Conservation (phyloP, 176 grass and related monocot genomes). For the Oropetium thomaeum region DNA sequence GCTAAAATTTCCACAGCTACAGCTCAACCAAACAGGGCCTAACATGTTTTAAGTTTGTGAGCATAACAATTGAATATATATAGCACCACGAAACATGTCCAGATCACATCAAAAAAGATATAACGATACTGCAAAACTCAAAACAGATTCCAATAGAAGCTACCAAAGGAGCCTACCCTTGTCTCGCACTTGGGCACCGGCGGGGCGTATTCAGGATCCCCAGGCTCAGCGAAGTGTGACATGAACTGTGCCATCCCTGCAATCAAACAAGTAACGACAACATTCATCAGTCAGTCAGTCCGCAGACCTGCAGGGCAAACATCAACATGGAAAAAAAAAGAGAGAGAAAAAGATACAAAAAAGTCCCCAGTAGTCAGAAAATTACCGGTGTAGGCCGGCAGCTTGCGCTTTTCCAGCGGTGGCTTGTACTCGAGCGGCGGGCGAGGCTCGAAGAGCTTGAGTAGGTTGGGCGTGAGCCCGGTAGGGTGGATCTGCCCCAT, state of each 20-base stretch:
- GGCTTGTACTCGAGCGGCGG: constrained; percentile 74
- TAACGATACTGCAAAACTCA: background rate
- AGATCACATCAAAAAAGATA: background rate
- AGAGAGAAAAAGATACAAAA: background rate
- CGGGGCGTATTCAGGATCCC: constrained; percentile 61
- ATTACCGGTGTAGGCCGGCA: constrained; percentile 61
- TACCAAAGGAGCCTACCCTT: constrained; percentile 29
- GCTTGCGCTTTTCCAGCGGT: constrained; percentile 71
- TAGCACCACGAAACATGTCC: background rate
- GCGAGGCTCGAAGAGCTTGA: constrained; percentile 92
- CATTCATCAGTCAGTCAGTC: background rate
- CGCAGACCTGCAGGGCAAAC: background rate
- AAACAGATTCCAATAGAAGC: background rate
- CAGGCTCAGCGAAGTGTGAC: constrained; percentile 49
- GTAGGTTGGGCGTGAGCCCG: constrained; percentile 77
- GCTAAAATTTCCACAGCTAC: too few relatives aligned
- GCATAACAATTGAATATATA: background rate
- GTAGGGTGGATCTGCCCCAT: constrained; percentile 90
- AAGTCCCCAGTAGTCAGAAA: background rate
- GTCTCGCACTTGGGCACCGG: constrained; percentile 62
- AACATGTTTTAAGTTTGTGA: background rate
- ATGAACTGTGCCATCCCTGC: constrained; percentile 71
- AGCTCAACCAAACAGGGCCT: too few relatives aligned
- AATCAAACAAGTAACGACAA: background rate
- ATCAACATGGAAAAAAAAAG: background rate